Evolutionary conservation across 2,329 filamentous ascomycete species (phyloP).

Genomic region (Ramularia endophylla): DNA sequence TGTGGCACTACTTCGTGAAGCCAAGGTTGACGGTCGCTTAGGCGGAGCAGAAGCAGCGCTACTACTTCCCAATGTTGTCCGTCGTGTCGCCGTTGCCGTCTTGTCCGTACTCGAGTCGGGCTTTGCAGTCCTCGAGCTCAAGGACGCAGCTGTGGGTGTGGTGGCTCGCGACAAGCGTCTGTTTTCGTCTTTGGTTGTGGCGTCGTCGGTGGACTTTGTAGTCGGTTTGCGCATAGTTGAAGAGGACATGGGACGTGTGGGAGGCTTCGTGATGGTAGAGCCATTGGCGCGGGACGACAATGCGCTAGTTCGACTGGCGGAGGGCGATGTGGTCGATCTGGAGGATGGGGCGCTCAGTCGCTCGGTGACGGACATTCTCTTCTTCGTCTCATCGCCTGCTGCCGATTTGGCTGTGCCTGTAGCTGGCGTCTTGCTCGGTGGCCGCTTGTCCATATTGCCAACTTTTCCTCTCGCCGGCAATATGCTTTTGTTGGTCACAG

Average conservation of each 20-base stretch:
- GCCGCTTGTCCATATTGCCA: conserved; percentile 7
- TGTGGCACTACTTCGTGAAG: conserved; percentile 5
- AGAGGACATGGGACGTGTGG: conserved; percentile 11
- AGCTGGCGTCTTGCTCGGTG: conserved; percentile 2
- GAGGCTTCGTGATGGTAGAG: conserved; percentile 13
- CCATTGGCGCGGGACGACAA: conserved; percentile 13
- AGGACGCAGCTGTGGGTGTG: conserved; percentile 9
- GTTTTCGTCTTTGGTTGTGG: conserved; percentile 7
- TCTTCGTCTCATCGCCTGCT: conserved; percentile 5
- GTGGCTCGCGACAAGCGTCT: conserved; percentile 2
- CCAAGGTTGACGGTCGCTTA: conserved; percentile 10
- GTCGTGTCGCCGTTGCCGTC: conserved; percentile 1
- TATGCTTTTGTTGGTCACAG: too few species aligned
- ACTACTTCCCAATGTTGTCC: conserved; percentile 10
- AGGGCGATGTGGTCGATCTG: conserved; percentile 5
- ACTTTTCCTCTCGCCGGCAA: conserved; percentile 5
- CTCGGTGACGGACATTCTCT: conserved; percentile 4
- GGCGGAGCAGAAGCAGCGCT: conserved; percentile 8
- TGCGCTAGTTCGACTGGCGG: conserved; percentile 11
- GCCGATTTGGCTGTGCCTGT: too few species aligned
- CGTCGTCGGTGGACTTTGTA: conserved; percentile 6
- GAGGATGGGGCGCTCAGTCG: conserved; percentile 4
- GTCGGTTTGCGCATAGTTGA: conserved; percentile 10
- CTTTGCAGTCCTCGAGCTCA: conserved; percentile 8
- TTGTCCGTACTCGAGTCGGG: conserved; percentile 5